Evolutionary conservation across 768 basidiomycete species (phyloP).

Genomic region (Chalciporus sphaerocephalus): DNA sequence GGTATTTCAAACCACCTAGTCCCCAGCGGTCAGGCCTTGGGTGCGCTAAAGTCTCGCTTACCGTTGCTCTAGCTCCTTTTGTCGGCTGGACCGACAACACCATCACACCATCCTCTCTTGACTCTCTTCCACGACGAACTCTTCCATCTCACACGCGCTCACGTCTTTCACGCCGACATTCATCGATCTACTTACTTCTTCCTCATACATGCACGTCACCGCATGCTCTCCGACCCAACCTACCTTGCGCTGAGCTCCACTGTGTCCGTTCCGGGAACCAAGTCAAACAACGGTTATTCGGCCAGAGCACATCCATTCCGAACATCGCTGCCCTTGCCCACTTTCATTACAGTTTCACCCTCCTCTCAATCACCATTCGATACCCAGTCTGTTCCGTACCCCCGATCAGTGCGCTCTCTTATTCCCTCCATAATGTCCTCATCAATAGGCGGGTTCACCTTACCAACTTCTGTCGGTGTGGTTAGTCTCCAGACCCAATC

Average conservation of each 20-base stretch:
- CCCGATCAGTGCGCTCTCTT: not conserved
- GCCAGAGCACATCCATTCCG: constrained; percentile 11
- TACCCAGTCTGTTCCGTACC: not conserved
- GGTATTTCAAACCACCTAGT: not conserved
- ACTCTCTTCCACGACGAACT: constrained; percentile 5
- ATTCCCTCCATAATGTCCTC: constrained; percentile 4
- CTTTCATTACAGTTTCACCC: constrained; percentile 4
- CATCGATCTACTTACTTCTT: constrained; percentile 14
- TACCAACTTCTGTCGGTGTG: not conserved
- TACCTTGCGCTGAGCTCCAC: constrained; percentile 17
- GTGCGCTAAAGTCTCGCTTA: constrained; percentile 22
- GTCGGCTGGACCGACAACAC: constrained; percentile 6
- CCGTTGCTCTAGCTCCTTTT: constrained; percentile 6
- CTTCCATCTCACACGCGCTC: constrained; percentile 17
- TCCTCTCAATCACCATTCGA: constrained; percentile 2
- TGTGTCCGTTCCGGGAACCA: constrained; percentile 4
- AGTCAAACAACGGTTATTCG: constrained; percentile 5
- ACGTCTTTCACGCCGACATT: constrained; percentile 23
- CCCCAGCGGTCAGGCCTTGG: constrained; percentile 1
- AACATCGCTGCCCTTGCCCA: constrained; percentile 18
- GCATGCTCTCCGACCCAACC: constrained; percentile 26
- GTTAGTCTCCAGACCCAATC: not conserved
- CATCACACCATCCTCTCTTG: constrained; percentile 13
- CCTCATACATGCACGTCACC: constrained; percentile 27
- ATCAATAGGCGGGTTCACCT: not conserved